Evolutionary conservation across 2,329 filamentous ascomycete species (phyloP).

Genomic region (Fusarium torulosum): DNA sequence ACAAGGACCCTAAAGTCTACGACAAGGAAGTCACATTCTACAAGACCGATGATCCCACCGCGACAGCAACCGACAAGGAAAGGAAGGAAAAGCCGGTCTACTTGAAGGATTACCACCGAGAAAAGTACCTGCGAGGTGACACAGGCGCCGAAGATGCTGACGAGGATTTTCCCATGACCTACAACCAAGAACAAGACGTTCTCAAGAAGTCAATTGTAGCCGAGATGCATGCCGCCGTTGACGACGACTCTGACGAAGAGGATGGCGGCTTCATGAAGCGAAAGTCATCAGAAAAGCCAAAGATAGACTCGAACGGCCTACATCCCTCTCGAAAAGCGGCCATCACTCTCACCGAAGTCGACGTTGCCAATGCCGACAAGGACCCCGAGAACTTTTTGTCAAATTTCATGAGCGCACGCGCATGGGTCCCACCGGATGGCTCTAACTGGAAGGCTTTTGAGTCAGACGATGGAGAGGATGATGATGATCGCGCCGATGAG

Average conservation of each 20-base stretch:
- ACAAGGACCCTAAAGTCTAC: conserved; percentile 92
- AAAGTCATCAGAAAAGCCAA: conserved; percentile 67
- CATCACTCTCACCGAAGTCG: conserved; percentile 67
- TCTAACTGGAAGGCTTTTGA: conserved; percentile 84
- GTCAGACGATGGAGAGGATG: conserved; percentile 89
- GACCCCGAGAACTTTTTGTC: conserved; percentile 94
- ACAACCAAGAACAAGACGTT: conserved; percentile 88
- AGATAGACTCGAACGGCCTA: conserved; percentile 59
- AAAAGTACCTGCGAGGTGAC: conserved; percentile 84
- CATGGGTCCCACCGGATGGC: conserved; percentile 81
- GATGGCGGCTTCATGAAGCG: conserved; percentile 79
- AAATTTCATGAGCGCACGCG: conserved; percentile 92
- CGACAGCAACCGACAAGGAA: conserved; percentile 52
- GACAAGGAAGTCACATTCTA: conserved; percentile 86
- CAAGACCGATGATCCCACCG: conserved; percentile 65
- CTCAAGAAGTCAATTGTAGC: conserved; percentile 82
- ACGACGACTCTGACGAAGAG: conserved; percentile 65
- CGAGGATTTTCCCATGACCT: conserved; percentile 73
- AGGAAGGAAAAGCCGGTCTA: conserved; percentile 88
- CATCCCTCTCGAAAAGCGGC: conserved; percentile 67
- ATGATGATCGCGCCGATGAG: conserved; percentile 78
- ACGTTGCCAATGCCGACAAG: conserved; percentile 82
- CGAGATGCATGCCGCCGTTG: conserved; percentile 78
- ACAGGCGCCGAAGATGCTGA: conserved; percentile 70
- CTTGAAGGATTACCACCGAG: conserved; percentile 89